Evolutionary conservation across 768 basidiomycete species (phyloP).

Genomic region (Trametes punicea): DNA sequence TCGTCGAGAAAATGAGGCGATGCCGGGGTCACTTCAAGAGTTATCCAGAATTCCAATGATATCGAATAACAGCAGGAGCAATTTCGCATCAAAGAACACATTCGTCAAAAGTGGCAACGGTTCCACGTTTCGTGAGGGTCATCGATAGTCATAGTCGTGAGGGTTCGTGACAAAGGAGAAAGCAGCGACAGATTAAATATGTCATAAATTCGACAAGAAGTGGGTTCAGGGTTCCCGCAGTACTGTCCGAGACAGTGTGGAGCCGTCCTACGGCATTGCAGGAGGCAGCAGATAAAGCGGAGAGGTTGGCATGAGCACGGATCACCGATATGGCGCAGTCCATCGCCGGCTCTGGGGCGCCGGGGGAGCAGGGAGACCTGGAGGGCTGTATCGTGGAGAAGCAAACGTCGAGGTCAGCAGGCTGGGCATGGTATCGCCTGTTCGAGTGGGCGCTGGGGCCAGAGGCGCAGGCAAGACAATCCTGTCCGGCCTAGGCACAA

Average conservation of each 20-base stretch:
- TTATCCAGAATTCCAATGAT: no score
- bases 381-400: background rate
- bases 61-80: no score
- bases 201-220: conserved; percentile 7
- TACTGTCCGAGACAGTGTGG: background rate
- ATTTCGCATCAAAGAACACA: background rate
- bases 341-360: background rate
- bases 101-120: background rate
- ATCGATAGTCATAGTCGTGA: background rate
- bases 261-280: no score
- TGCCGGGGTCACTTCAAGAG: no score
- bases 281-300: no score
- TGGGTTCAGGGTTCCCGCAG: background rate
- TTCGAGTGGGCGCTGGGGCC: background rate
- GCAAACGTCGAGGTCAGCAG: background rate
- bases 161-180: background rate
- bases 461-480: conserved; percentile 27
- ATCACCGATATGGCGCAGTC: background rate
- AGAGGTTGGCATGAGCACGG: no score
- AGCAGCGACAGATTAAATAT: conserved; percentile 6
- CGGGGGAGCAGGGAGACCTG: background rate
- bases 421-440: background rate
- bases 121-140: background rate
- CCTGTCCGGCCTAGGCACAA: conserved; percentile 17
- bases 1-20: no score